Conservation (phyloP, 768 basidiomycete species). For the Neoboletus magnificus region DNA sequence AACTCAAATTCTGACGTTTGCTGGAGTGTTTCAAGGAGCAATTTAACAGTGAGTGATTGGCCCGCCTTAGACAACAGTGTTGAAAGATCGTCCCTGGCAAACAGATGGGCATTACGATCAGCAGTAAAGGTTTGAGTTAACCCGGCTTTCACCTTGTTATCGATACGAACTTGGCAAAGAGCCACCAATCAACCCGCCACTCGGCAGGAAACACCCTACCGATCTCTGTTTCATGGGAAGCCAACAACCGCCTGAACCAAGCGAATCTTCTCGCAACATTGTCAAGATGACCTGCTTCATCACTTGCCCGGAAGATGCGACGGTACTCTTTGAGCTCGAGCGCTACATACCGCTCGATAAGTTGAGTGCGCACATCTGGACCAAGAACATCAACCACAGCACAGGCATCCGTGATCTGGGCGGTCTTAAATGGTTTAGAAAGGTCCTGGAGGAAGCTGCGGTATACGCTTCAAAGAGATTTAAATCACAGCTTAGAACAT, state of each 20-base stretch:
- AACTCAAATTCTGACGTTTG: constrained; percentile 86
- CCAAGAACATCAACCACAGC: constrained; percentile 88
- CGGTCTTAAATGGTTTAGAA: constrained; percentile 58
- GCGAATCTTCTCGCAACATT: constrained; percentile 91
- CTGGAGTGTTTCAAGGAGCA: constrained; percentile 82
- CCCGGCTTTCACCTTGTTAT: constrained; percentile 65
- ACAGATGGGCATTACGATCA: not conserved
- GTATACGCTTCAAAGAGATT: not conserved
- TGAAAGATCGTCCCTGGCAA: constrained; percentile 74
- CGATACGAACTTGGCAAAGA: constrained; percentile 84
- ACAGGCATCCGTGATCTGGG: constrained; percentile 77
- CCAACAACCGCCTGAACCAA: constrained; percentile 87
- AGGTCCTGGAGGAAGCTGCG: constrained; percentile 77
- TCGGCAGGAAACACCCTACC: constrained; percentile 77
- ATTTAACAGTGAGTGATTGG: constrained; percentile 67
- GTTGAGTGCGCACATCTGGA: constrained; percentile 70
- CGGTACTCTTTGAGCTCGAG: constrained; percentile 94
- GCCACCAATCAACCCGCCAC: constrained; percentile 83
- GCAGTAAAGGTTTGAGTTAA: not conserved
- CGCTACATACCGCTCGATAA: constrained; percentile 86
- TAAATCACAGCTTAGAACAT: not conserved
- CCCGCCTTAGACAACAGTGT: constrained; percentile 77
- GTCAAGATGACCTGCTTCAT: constrained; percentile 96
- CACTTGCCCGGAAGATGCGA: constrained; percentile 87
- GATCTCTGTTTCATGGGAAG: constrained; percentile 84